Conservation (phyloP, 2,329 filamentous ascomycete species). For the Fusarium tjaetaba region DNA sequence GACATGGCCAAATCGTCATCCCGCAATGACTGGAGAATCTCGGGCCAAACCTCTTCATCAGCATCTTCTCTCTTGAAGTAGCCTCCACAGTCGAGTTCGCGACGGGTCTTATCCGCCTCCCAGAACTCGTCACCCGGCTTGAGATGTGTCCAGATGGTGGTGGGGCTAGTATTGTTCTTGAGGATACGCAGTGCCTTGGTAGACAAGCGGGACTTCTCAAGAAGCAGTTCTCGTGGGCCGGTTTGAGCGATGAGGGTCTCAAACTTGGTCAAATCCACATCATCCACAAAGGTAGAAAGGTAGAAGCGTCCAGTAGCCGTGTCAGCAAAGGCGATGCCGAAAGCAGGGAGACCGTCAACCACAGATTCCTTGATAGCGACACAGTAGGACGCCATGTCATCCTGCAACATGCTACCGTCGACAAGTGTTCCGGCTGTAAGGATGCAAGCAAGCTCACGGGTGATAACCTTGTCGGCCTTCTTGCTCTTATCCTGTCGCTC, state of each 20-base stretch:
- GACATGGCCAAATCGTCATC: conserved; percentile 89
- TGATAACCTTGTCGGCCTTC: conserved; percentile 93
- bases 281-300: conserved; percentile 90
- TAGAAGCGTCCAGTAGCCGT: conserved; percentile 96
- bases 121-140: conserved; percentile 92
- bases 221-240: conserved; percentile 83
- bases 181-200: conserved; percentile 91
- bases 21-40: conserved; percentile 74
- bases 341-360: conserved; percentile 78
- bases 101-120: conserved; percentile 82
- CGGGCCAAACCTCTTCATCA: conserved; percentile 77
- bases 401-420: conserved; percentile 95
- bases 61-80: conserved; percentile 76
- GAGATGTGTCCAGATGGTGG: conserved; percentile 93
- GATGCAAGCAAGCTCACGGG: conserved; percentile 88
- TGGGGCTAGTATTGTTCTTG: conserved; percentile 93
- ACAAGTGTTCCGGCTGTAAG: conserved; percentile 93
- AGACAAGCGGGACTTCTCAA: conserved; percentile 89
- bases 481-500: conserved; percentile 78
- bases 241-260: conserved; percentile 97
- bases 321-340: conserved; percentile 94
- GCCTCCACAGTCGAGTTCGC: conserved; percentile 80
- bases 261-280: conserved; percentile 93
- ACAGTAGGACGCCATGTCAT: conserved; percentile 97
- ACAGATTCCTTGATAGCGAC: conserved; percentile 90